A percentile compares a stretch with the other conserved stretches of the same genome.
These are phyloP conservation scores for Scenedesmus sp. DNA, from an alignment of 163 green algal genomes.

Conservation along the genomic window DNA sequence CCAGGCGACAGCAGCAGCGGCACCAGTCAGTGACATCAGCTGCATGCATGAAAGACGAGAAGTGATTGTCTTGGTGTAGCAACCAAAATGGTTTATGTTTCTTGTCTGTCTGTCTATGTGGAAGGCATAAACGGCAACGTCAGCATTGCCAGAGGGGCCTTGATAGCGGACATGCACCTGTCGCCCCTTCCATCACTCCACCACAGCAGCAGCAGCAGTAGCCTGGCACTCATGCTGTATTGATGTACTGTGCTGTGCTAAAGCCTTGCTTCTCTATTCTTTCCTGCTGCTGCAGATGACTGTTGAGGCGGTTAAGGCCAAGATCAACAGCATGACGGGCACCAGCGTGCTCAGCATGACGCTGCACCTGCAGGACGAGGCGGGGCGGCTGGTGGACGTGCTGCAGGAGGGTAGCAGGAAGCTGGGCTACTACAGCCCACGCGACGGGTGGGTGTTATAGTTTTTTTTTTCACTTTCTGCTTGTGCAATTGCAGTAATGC, in stretches of 20 bases:
- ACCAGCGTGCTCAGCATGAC: conserved; percentile 84
- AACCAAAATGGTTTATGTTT: too few relatives aligned
- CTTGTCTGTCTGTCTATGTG: neutral
- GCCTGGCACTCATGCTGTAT: neutral
- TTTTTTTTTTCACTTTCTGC: too few relatives aligned
- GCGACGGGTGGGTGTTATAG: conserved; percentile 43
- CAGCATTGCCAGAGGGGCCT: too few relatives aligned
- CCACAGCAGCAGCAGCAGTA: neutral
- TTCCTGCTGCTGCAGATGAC: conserved; percentile 77
- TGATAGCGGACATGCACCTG: too few relatives aligned
- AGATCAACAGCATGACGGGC: conserved; percentile 93
- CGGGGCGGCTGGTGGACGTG: conserved; percentile 63
- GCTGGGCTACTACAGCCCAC: conserved; percentile 96
- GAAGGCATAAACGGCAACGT: too few relatives aligned
- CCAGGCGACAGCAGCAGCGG: neutral
- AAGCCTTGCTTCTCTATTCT: neutral
- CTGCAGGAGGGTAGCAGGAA: conserved; percentile 77
- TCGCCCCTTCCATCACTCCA: neutral
- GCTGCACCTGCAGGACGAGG: conserved; percentile 88
- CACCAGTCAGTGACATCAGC: neutral
- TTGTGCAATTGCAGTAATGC: too few relatives aligned
- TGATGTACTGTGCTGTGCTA: neutral
- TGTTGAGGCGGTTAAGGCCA: conserved; percentile 90
- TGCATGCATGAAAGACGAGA: neutral
- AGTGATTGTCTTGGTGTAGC: neutral